Base-by-base conservation (phyloP, 148 eudicot genomes). In the Vaccinium darrowii region DNA sequence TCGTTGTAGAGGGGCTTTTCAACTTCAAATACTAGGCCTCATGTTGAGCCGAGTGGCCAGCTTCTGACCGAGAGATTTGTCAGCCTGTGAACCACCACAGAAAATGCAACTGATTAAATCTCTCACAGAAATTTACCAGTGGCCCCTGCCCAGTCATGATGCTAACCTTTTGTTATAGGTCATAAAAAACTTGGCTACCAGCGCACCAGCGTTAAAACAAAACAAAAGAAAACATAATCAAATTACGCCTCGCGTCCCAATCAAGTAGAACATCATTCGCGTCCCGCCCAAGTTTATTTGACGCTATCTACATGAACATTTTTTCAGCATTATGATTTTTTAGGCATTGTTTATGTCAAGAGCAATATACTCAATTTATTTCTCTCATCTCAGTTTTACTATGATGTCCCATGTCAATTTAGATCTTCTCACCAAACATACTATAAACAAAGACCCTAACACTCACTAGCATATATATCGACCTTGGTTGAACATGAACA, bases 61-160 rank as follows among this genome's bases (percentile, higher is more conserved):
- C 77, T 73, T 73, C 77, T 73, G 77, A 73, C 77, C 77, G 7
- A 73, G 77, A 36, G 21, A 73, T 33, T 39, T 39, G 77, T 73
- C 77, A 39, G 77, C 77, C 77, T 73, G 77, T 36, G 23, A 73
- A 73, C 51, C 19, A 73, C 77, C 21, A 39, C 21, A 39, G 51
- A 73, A 73, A 36, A 73, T 39, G 51, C 77, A 73, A 73, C 77
- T 30, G 77, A 73, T 73, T 39, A 73, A 73, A 2, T 73, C 50
- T 0, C 50, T 69, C 39, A 4, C 6, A 27, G 16, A 69, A 25
- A 4, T 69, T n/a, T 63, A 16, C 7, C 39, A 27, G 10, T 27
- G 74, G 15, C 36, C 10, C 27, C 74, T 27, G 2, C 74, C 39
- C 39, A 69, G 74, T 27, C 74, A 10, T 15, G 1, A 67, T 67